These are phyloP conservation scores for Cercis canadensis DNA, from an alignment of 306 rosid species.

Conservation along the genomic window DNA sequence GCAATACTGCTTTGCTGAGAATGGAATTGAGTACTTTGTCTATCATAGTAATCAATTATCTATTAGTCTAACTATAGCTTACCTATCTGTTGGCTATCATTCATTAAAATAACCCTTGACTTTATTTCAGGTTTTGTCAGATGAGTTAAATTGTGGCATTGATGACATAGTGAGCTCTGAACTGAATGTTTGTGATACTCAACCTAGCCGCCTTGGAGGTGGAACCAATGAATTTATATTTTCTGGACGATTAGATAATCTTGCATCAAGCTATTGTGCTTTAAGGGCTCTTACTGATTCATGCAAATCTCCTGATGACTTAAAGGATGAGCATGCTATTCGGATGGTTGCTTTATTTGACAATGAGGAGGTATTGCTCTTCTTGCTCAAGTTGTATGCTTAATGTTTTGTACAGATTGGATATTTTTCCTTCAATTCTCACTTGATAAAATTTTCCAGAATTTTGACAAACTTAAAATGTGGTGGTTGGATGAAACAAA, in stretches of 20 bases:
- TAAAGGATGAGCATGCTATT: slow-evolving; percentile 70
- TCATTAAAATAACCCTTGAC: slow-evolving; percentile 26
- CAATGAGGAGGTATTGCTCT: slow-evolving; percentile 85
- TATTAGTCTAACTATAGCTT: slow-evolving; percentile 4
- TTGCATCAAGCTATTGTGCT: slow-evolving; percentile 95
- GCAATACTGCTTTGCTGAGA: slow-evolving; percentile 8
- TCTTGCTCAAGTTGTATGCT: slow-evolving; percentile 23
- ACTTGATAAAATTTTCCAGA: neutral
- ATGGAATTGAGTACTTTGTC: slow-evolving; percentile 15
- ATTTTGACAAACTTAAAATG: too few relatives aligned
- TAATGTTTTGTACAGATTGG: slow-evolving; percentile 6
- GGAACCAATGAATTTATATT: slow-evolving; percentile 88
- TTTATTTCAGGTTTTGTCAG: slow-evolving; percentile 70
- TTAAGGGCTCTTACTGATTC: slow-evolving; percentile 92
- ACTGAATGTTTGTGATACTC: slow-evolving; percentile 92
- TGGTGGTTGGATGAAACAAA: too few relatives aligned
- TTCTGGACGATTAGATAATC: slow-evolving; percentile 98
- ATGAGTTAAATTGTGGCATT: slow-evolving; percentile 73
- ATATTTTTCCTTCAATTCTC: slow-evolving; percentile 16
- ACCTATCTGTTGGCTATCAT: slow-evolving; percentile 25
- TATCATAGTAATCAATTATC: slow-evolving; percentile 15
- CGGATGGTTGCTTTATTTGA: slow-evolving; percentile 99
- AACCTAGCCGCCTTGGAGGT: slow-evolving; percentile 98
- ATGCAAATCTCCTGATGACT: slow-evolving; percentile 58
- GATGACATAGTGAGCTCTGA: slow-evolving; percentile 81